Conservation (phyloP, 1,284 basidiomycete genomes). For the Apiotrichum laibachii region DNA sequence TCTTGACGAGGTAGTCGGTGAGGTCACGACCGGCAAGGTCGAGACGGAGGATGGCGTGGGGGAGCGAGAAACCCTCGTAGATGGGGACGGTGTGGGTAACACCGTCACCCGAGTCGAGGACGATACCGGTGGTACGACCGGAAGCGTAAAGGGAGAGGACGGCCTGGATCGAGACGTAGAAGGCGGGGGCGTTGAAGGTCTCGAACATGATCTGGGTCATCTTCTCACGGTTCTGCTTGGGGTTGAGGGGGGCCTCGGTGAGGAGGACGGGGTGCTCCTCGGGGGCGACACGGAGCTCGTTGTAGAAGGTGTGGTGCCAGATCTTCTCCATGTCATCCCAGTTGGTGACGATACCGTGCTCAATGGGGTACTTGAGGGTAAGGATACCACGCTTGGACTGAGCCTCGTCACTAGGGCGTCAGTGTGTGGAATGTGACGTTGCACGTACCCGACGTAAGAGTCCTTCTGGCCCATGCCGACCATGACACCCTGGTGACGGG, state of each 20-base stretch:
- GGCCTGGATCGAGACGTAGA: conserved; percentile 92
- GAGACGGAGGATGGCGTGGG: conserved; percentile 90
- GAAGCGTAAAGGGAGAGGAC: conserved; percentile 89
- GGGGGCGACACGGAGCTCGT: conserved; percentile 69
- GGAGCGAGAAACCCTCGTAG: conserved; percentile 92
- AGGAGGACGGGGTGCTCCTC: conserved; percentile 92
- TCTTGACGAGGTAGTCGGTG: conserved; percentile 89
- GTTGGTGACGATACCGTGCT: conserved; percentile 80
- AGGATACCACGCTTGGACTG: conserved; percentile 95
- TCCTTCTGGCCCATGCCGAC: conserved; percentile 84
- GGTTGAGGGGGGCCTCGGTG: conserved; percentile 93
- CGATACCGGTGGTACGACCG: conserved; percentile 88
- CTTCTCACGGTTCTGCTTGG: conserved; percentile 92
- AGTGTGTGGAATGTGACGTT: not conserved
- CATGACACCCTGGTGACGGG: conserved; percentile 91
- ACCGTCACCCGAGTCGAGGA: conserved; percentile 90
- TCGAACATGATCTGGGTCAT: conserved; percentile 99
- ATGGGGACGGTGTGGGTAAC: conserved; percentile 91
- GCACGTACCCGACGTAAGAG: conserved; percentile 73
- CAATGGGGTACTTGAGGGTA: conserved; percentile 80
- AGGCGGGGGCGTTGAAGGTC: conserved; percentile 90
- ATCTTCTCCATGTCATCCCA: conserved; percentile 97
- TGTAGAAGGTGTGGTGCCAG: conserved; percentile 90
- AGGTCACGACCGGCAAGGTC: conserved; percentile 94
- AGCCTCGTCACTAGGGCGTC: conserved; percentile 71